These are phyloP conservation scores for Trichomonas tenax DNA, from an alignment of 208 protist genomes.

Conservation along the genomic window DNA sequence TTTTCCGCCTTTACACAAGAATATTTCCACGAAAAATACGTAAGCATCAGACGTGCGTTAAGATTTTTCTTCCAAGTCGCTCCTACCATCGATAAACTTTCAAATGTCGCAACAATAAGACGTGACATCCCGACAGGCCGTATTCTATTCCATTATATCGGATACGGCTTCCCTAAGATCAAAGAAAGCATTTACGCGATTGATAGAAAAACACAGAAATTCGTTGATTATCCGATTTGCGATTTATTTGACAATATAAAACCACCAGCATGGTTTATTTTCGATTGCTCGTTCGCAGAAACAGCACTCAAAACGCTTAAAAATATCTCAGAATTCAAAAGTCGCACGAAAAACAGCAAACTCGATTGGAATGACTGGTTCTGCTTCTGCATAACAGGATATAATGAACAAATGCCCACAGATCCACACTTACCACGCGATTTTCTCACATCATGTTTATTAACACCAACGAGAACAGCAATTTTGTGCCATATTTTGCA, in stretches of 20 bases:
- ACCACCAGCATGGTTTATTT: background rate
- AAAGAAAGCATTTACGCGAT: background rate
- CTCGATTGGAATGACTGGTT: background rate
- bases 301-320: background rate
- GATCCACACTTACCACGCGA: background rate
- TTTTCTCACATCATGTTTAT: background rate
- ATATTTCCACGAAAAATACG: background rate
- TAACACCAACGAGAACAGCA: background rate
- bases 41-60: background rate
- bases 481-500: constrained; percentile 10
- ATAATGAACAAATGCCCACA: background rate
- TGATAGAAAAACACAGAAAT: background rate
- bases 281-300: background rate
- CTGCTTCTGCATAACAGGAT: background rate
- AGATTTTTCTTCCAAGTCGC: background rate
- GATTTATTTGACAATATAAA: background rate
- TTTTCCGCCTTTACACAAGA: background rate
- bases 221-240: background rate
- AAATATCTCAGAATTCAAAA: background rate
- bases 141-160: background rate
- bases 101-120: background rate
- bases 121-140: background rate
- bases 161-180: background rate
- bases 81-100: background rate
- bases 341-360: no score